Evolutionary conservation across 345 rosid genomes (phyloP), one percentile per base, ranked within the genome.

Genomic region (Eucalyptus decipiens): DNA sequence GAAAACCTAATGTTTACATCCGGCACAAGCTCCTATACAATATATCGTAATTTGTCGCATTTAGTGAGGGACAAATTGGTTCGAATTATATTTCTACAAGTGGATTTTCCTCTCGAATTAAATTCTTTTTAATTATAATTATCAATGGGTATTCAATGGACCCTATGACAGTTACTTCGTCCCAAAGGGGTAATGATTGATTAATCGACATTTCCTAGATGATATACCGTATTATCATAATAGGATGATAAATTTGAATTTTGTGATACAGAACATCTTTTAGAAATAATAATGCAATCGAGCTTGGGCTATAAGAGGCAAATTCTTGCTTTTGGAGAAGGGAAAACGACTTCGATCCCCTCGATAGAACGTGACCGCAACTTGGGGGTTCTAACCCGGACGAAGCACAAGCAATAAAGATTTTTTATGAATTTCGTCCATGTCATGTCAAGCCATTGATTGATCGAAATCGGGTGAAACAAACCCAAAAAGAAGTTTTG

Each of bases 1-100:
- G 37, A 15, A 5, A 65, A 65, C 76, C 11, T 15, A 65, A n/a
- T 65, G 18, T 65, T n/a, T n/a, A n/a, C 37, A 65, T 32, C 2
- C 0, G 6, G 76, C 76, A n/a, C 11, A 14, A 65, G 21, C 37
- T 65, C 18, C 37, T 30, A 65, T 65, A 4, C 9, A 7, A 65
- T 65, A 15, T 7, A 65, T 7, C 0, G 0, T n/a, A 3, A 7
- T 65, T 65, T n/a, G 10, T 65, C 0, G 5, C 76, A 65, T n/a
- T 65, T 34, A 19, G 5, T 21, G 45, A 72, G 45, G 28, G 7
- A 21, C 5, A 72, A 37, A 37, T 24, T 37, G 28, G 1, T 72
- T 76, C 1, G 12, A 37, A 37, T 37, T 37, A 19, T 37, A 76
- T 76, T 76, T 37, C 5, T 76, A 11, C 14, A 0, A 10, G 47